phyloP scores from a whole-genome alignment of 2,329 filamentous ascomycete genomes.

The Aspergillus fischeri region DNA sequence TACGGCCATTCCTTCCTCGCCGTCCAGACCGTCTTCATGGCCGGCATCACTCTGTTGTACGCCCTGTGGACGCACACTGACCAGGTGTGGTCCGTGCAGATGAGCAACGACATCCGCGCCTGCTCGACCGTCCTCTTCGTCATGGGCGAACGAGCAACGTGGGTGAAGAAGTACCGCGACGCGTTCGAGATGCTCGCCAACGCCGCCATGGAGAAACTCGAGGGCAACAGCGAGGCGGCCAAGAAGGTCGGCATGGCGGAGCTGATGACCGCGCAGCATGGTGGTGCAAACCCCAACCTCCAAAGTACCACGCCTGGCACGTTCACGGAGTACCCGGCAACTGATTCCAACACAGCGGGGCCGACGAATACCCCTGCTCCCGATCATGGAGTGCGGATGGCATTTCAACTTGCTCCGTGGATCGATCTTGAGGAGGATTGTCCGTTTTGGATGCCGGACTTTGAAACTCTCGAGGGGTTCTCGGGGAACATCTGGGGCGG shows the following conservation, averaged over 20 bases:
- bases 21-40: constrained; percentile 38
- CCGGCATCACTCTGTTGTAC: constrained; percentile 35
- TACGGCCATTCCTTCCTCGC: constrained; percentile 39
- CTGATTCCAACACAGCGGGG: constrained; percentile 5
- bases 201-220: constrained; percentile 45
- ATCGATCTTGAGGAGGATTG: constrained; percentile 34
- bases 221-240: constrained; percentile 32
- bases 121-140: constrained; percentile 49
- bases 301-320: constrained; percentile 10
- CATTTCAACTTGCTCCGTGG: constrained; percentile 37
- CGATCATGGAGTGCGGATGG: constrained; percentile 36
- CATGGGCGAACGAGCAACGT: constrained; percentile 47
- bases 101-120: constrained; percentile 48
- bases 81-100: constrained; percentile 45
- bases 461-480: constrained; percentile 33
- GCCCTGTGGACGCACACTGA: constrained; percentile 42
- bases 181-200: constrained; percentile 47
- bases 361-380: constrained; percentile 19
- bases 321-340: constrained; percentile 8
- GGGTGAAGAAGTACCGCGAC: constrained; percentile 48
- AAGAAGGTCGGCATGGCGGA: constrained; percentile 36
- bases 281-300: constrained; percentile 9
- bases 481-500: constrained; percentile 28
- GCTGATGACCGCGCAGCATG: constrained; percentile 37
- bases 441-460: constrained; percentile 39